A percentile compares a stretch with the other conserved stretches of the same genome.
Conservation (phyloP, 176 grass and related monocot genomes). For the Avena insularis region DNA sequence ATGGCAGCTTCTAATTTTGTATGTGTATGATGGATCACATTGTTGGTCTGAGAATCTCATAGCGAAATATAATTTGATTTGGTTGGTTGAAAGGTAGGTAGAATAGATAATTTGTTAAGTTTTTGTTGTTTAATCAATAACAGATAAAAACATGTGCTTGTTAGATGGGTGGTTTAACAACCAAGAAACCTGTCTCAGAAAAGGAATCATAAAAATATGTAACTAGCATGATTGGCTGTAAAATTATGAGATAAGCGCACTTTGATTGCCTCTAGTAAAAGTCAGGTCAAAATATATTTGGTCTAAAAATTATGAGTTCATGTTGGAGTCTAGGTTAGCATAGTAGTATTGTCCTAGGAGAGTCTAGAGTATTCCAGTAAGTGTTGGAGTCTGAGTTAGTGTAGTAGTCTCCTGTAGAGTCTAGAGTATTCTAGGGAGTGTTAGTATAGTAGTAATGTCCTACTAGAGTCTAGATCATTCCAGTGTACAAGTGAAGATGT, state of each 20-base stretch:
- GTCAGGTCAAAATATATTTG: neutral
- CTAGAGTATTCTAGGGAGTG: too few relatives aligned
- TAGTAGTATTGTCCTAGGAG: too few relatives aligned
- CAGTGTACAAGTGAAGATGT: too few relatives aligned
- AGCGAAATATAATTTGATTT: too few relatives aligned
- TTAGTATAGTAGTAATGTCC: too few relatives aligned
- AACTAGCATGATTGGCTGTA: neutral
- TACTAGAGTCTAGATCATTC: too few relatives aligned
- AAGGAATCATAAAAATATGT: neutral
- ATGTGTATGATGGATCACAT: neutral
- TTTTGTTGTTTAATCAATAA: neutral
- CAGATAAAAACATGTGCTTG: neutral
- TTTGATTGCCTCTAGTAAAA: neutral
- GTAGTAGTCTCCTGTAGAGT: too few relatives aligned
- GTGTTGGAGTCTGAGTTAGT: too few relatives aligned
- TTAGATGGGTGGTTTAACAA: neutral
- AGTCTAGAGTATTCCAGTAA: too few relatives aligned
- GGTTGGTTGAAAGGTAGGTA: neutral
- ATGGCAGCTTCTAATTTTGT: neutral
- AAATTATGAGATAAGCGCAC: neutral
- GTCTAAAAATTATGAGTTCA: neutral
- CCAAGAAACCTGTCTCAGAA: neutral
- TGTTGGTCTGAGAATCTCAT: too few relatives aligned
- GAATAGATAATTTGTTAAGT: neutral
- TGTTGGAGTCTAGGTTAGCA: neutral